Percentiles rank a stretch among this genome's conserved stretches.
Evolutionary conservation across 768 basidiomycete genomes (phyloP).

Genomic region (Sporobolomyces phaffii): DNA sequence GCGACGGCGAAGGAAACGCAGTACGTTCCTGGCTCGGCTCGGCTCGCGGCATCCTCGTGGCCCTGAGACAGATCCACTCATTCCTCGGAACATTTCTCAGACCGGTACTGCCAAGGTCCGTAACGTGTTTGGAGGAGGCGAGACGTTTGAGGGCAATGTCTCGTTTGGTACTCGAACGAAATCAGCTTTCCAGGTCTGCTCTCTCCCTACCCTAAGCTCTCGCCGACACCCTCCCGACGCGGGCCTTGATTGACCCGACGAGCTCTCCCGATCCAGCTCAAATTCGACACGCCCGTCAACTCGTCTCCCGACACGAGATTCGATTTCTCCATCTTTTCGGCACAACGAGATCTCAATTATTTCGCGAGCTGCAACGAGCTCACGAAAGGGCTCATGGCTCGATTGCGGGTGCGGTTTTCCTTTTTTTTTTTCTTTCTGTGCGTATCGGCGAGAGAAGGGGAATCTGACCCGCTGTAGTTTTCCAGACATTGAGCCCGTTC

Average conservation of each 20-base stretch:
- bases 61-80: neutral
- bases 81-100: conserved; percentile 47
- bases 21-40: conserved; percentile 53
- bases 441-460: too few species aligned
- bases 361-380: conserved; percentile 68
- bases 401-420: conserved; percentile 68
- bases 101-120: conserved; percentile 72
- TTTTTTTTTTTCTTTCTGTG: too few species aligned
- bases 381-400: conserved; percentile 60
- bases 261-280: conserved; percentile 37
- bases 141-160: conserved; percentile 73
- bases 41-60: neutral
- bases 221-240: too few species aligned
- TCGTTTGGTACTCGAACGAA: conserved; percentile 82
- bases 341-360: conserved; percentile 71
- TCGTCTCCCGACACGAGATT: conserved; percentile 60
- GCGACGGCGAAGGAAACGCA: conserved; percentile 88
- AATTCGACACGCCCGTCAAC: conserved; percentile 47
- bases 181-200: conserved; percentile 69
- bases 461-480: neutral
- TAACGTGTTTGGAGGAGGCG: conserved; percentile 87
- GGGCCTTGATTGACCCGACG: neutral
- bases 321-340: conserved; percentile 64
- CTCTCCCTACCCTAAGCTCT: neutral
- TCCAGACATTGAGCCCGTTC: conserved; percentile 31